Evolutionary conservation across 2,329 filamentous ascomycete genomes (phyloP), one percentile per base, ranked within the genome.

Genomic region (Teratosphaeria epicoccoides): DNA sequence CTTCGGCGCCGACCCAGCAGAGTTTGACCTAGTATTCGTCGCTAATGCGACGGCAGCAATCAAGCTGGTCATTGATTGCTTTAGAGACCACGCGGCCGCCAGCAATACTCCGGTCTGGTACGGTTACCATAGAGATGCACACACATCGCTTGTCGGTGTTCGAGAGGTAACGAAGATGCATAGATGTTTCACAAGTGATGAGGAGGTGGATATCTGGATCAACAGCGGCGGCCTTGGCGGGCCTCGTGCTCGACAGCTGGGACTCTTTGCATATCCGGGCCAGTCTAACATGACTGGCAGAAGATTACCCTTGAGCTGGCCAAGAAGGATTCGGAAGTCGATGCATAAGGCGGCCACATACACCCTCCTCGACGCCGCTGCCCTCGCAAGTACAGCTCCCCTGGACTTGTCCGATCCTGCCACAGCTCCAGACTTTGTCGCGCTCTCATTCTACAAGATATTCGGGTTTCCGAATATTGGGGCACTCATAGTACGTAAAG

Each of bases 401-500:
- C 69, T 86, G 48, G 72, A 78, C 50, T 76, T 85, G 43, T 71
- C 70, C 25, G 71, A 82, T 49, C 63, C 71, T 2, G 69, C 71
- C 6, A 67, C 65, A 6, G 76, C 78, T 1, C 81, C 81, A 0
- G 81, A 84, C 62, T 83, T 84, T 56, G 75, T 76, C 6, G 77
- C 76, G 46, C 65, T 83, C 14, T 81, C 78, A 10, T 75, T 84
- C 52, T 83, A 84, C 67, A 84, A 84, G 65, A 81, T 84, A 57
- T 84, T 84, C 57, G 81, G 81, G 0, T 83, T 81, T 51, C 81
- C n/a, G 1, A 79, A 84, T 58, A 70, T 84, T 11, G 81, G 81
- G 4, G 80, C 76, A 0, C 64, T 84, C 9, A 70, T 84, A 25
- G 76, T 83, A 9, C 74, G 79, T 17, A 74, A 73, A 57, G 69